Evolutionary conservation across 805 yeast genomes (phyloP).

Genomic region (Blastobotrys chiropterorum): DNA sequence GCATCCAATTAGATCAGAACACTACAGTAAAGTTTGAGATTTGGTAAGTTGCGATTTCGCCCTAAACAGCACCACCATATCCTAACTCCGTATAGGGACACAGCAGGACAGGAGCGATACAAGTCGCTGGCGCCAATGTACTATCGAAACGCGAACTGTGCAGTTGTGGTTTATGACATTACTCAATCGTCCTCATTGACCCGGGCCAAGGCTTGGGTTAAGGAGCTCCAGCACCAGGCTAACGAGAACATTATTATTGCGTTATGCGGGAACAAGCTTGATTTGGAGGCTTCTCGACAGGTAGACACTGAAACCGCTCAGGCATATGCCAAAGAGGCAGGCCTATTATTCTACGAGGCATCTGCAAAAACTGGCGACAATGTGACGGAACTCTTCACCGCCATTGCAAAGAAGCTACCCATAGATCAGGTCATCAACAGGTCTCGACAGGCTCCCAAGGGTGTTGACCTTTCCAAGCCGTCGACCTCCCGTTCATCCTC

Average conservation of each 20-base stretch:
- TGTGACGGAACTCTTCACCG: slow-evolving; percentile 42
- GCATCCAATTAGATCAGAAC: slow-evolving; percentile 42
- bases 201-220: slow-evolving; percentile 85
- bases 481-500: slow-evolving; percentile 21
- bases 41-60: slow-evolving; percentile 32
- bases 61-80: background rate
- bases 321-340: slow-evolving; percentile 51
- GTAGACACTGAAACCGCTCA: slow-evolving; percentile 36
- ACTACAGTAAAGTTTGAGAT: slow-evolving; percentile 44
- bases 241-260: slow-evolving; percentile 68
- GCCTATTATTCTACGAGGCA: slow-evolving; percentile 47
- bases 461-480: slow-evolving; percentile 29
- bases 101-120: slow-evolving; percentile 93
- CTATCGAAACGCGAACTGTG: slow-evolving; percentile 74
- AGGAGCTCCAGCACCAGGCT: slow-evolving; percentile 83
- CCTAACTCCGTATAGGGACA: slow-evolving; percentile 51
- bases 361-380: slow-evolving; percentile 72
- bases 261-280: slow-evolving; percentile 81
- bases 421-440: slow-evolving; percentile 30
- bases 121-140: slow-evolving; percentile 80
- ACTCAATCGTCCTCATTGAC: slow-evolving; percentile 58
- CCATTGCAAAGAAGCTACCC: slow-evolving; percentile 44
- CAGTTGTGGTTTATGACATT: slow-evolving; percentile 83
- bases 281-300: slow-evolving; percentile 47
- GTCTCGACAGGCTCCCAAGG: slow-evolving; percentile 24